phyloP scores from a whole-genome alignment of 176 grass and related monocot species.

The Triticum dicoccoides region DNA sequence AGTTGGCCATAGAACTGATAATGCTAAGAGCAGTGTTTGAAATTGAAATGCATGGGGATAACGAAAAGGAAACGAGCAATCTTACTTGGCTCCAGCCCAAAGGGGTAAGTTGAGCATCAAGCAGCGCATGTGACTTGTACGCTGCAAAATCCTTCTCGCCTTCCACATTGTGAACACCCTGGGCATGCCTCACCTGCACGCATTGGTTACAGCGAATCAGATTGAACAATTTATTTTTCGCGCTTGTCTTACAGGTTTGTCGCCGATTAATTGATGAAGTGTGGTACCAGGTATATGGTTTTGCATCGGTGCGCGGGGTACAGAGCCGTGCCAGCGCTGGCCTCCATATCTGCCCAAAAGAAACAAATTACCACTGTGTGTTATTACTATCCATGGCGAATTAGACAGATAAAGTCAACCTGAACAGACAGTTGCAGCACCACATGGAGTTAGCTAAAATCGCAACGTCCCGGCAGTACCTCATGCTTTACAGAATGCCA shows the following conservation, averaged over 20 bases:
- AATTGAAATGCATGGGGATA: background rate
- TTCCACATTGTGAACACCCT: constrained; percentile 89
- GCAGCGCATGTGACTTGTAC: constrained; percentile 45
- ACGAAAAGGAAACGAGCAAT: background rate
- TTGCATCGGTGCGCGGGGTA: constrained; percentile 87
- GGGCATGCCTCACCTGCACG: constrained; percentile 85
- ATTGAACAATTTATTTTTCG: background rate
- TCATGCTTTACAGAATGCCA: background rate
- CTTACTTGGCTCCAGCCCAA: constrained; percentile 66
- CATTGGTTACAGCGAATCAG: background rate
- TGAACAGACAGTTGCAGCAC: background rate
- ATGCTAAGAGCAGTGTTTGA: background rate
- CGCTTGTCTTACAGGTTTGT: background rate
- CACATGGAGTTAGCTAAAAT: background rate
- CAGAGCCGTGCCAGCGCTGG: constrained; percentile 33
- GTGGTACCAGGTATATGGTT: constrained; percentile 73
- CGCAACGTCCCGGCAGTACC: background rate
- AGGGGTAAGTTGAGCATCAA: constrained; percentile 70
- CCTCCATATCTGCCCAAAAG: constrained; percentile 33
- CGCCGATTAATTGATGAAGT: background rate
- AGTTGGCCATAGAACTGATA: background rate
- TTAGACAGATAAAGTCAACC: background rate
- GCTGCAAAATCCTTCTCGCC: constrained; percentile 62
- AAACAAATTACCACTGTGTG: background rate
- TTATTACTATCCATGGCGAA: background rate